Conservation (phyloP, 345 rosid genomes). For the Corchorus olitorius region DNA sequence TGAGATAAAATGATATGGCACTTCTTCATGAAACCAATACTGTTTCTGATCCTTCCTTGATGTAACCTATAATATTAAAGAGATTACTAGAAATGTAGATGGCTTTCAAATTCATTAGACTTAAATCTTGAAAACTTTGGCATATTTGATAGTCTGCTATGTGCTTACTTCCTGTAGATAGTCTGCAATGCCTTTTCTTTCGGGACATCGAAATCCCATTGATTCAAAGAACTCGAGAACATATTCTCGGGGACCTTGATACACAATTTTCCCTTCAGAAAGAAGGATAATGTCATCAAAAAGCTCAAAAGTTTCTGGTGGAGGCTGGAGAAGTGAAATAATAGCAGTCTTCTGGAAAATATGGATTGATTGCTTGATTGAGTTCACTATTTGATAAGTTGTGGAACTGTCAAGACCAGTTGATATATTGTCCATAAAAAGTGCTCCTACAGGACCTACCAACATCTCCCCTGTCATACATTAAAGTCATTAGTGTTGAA, state of each 20-base stretch:
- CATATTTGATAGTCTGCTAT: background rate
- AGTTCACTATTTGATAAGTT: slow-evolving; percentile 73
- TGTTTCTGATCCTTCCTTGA: slow-evolving; percentile 79
- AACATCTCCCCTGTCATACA: slow-evolving; percentile 62
- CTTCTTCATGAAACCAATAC: slow-evolving; percentile 60
- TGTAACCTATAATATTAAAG: slow-evolving; percentile 55
- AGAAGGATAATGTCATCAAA: slow-evolving; percentile 78
- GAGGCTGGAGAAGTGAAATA: slow-evolving; percentile 84
- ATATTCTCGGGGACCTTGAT: slow-evolving; percentile 69
- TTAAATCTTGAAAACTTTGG: background rate
- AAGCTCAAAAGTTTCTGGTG: slow-evolving; percentile 75
- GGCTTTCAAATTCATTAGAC: background rate
- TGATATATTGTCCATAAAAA: slow-evolving; percentile 77
- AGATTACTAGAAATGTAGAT: background rate
- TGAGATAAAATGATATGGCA: slow-evolving; percentile 58
- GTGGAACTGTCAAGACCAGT: slow-evolving; percentile 90
- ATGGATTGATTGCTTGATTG: slow-evolving; percentile 61
- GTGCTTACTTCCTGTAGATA: slow-evolving; percentile 77
- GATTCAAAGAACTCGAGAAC: slow-evolving; percentile 65
- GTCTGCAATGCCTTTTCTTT: slow-evolving; percentile 82
- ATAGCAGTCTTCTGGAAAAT: slow-evolving; percentile 57
- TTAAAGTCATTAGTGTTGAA: background rate
- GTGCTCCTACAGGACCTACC: slow-evolving; percentile 61
- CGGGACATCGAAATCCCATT: slow-evolving; percentile 72
- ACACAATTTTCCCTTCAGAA: slow-evolving; percentile 72